Conservation (phyloP, 2,329 filamentous ascomycete species). For the Fonsecaea erecta region DNA sequence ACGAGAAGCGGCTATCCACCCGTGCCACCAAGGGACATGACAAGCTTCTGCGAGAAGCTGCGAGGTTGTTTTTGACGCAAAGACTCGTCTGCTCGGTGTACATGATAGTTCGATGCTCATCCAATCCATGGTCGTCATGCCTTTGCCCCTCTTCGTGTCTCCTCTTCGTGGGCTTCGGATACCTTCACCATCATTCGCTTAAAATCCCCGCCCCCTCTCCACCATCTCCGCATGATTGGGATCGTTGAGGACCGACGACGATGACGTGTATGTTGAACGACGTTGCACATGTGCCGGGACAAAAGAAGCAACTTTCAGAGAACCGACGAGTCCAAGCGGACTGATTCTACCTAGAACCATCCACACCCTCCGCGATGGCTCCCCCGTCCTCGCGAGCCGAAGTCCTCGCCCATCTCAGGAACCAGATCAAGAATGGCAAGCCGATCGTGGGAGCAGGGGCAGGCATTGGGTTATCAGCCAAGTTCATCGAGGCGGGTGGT, state of each 20-base stretch:
- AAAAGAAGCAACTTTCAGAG: not conserved
- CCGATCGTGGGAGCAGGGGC: slow-evolving; percentile 72
- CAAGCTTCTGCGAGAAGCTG: not conserved
- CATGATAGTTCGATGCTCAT: not conserved
- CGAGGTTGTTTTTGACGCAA: not conserved
- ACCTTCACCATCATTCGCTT: not conserved
- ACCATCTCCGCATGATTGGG: not conserved
- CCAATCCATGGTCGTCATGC: not conserved
- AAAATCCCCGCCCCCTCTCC: not conserved
- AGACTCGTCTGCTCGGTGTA: not conserved
- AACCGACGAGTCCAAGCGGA: not conserved
- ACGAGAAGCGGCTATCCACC: not conserved
- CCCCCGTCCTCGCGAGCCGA: slow-evolving; percentile 62
- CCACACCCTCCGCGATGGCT: slow-evolving; percentile 49
- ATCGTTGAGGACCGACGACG: not conserved
- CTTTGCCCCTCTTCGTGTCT: not conserved
- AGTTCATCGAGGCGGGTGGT: slow-evolving; percentile 70
- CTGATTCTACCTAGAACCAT: not conserved
- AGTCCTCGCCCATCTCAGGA: slow-evolving; percentile 60
- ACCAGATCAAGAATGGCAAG: slow-evolving; percentile 59
- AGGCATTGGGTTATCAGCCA: slow-evolving; percentile 67
- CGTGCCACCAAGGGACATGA: not conserved
- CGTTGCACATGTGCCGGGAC: not conserved
- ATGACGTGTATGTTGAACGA: not conserved
- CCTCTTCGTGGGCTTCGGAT: not conserved